Base-by-base conservation (phyloP, 257 asterid genomes). In the Petunia secreta region DNA sequence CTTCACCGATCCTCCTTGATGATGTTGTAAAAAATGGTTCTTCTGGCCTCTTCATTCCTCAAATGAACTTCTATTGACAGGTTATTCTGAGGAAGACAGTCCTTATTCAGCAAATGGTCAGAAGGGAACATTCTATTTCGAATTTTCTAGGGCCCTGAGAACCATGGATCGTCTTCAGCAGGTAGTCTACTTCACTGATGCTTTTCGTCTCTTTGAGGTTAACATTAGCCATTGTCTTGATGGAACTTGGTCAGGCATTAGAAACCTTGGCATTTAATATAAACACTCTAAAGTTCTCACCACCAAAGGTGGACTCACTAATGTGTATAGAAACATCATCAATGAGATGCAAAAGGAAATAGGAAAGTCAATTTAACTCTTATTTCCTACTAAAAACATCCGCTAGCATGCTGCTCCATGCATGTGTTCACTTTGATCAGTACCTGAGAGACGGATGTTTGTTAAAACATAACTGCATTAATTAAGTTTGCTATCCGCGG, bases 131-230 rank as follows among this genome's bases (percentile, higher is more conserved):
- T 92, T 88, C 85, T 92, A 79, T 88, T 92, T 89, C 81, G 98
- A 93, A 86, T 90, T 93, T 83, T 87, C 96, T 63, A 89, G 97
- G 82, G 91, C 98, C 37, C 78, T 93, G 83, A 86, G 98, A 89
- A 93, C 96, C 76, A 91, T 81, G 93, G 98, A 93, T 82, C 96
- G 81, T 83, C 92, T 91, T 82, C 98, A 92, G 84, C 98, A 91
- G 98, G 98, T 93, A 40, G 1, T 73, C 14, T 73, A 13, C 50
- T 43, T 48, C 40, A 14, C 62, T 73, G 62, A 73, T 11, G 78
- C 52, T 2, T 73, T 73, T 71, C 0, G 1, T 68, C 58, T 44
- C 76, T 64, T 64, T 65, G 36, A 39, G 52, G 52, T 34, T 39
- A 38, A 39, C 0, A 34, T n/a, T 67, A 41, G 41, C 15, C 38